phyloP scores from a whole-genome alignment of 345 rosid genomes.

The Nephelium lappaceum region DNA sequence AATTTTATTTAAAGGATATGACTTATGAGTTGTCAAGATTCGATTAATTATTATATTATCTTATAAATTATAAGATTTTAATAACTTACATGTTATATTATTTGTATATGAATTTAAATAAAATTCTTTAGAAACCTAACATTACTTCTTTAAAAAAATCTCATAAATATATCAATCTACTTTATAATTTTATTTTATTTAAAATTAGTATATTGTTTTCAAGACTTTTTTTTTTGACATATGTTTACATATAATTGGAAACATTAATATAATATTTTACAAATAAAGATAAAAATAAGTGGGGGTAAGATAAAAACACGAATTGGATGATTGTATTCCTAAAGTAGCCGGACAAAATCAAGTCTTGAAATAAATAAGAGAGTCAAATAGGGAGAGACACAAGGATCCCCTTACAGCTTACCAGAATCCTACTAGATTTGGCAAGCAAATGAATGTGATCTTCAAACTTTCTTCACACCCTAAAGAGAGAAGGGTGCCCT shows the following conservation, averaged over 20 bases:
- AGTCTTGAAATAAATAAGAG: neutral
- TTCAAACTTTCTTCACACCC: neutral
- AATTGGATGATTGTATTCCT: slow-evolving; percentile 8
- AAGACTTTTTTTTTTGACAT: no score
- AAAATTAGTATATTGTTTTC: no score
- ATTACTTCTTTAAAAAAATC: no score
- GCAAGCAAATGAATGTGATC: slow-evolving; percentile 15
- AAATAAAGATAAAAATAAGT: neutral
- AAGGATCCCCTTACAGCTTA: slow-evolving; percentile 14
- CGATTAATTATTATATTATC: no score
- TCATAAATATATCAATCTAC: no score
- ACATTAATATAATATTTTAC: neutral
- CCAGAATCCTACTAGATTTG: slow-evolving; percentile 30
- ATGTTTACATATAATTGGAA: neutral
- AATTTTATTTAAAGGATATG: no score
- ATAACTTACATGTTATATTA: no score
- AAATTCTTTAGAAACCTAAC: no score
- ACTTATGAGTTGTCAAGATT: no score
- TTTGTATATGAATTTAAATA: no score
- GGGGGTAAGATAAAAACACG: neutral
- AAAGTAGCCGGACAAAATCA: slow-evolving; percentile 31
- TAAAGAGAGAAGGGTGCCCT: neutral
- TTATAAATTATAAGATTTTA: no score
- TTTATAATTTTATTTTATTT: no score
- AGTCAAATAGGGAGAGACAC: slow-evolving; percentile 5